phyloP scores from a whole-genome alignment of 345 rosid species.

The Diplotaxis tenuifolia region DNA sequence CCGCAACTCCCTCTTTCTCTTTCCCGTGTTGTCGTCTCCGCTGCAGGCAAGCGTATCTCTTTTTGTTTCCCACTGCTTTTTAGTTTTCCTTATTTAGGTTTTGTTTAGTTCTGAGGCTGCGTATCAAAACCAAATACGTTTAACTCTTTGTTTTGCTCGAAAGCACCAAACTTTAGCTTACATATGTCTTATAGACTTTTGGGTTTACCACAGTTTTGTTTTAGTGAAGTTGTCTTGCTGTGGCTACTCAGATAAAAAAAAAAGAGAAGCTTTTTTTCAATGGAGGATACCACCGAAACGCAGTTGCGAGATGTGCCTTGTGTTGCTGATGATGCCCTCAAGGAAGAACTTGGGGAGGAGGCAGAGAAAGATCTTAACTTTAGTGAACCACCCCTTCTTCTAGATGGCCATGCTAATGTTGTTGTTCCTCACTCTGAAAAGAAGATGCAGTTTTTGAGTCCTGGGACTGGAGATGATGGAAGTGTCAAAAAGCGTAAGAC shows the following conservation, averaged over 20 bases:
- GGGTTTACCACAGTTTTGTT: not conserved
- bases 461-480: conserved; percentile 38
- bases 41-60: conserved; percentile 14
- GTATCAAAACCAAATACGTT: not conserved
- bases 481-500: conserved; percentile 46
- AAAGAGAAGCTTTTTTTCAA: conserved; percentile 32
- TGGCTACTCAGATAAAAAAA: conserved; percentile 12
- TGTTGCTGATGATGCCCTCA: conserved; percentile 23
- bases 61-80: not conserved
- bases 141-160: not conserved
- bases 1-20: conserved; percentile 1
- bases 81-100: not conserved
- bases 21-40: not conserved
- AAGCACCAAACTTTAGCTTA: not conserved
- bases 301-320: conserved; percentile 35
- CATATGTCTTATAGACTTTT: not conserved
- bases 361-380: conserved; percentile 16
- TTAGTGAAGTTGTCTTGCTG: not conserved
- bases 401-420: not conserved
- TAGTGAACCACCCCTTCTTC: conserved; percentile 19
- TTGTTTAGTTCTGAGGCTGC: not conserved
- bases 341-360: conserved; percentile 24
- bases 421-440: conserved; percentile 25
- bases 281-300: conserved; percentile 53
- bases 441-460: conserved; percentile 27